Evolutionary conservation across 164 flowering plant genomes (phyloP).

Genomic region (Berberis vulgaris): DNA sequence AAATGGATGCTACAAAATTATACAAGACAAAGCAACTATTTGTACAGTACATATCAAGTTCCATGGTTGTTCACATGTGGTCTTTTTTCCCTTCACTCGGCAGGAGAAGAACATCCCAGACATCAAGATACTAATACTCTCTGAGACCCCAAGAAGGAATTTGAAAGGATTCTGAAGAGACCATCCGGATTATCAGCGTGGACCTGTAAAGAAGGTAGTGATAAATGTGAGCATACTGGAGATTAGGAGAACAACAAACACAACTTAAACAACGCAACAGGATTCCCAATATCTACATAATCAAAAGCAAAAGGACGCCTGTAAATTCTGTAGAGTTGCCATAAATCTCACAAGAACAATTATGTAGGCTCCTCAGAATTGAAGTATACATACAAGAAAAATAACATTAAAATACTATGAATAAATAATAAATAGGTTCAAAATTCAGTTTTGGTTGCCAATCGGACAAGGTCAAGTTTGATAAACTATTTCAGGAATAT

Average conservation of each 20-base stretch:
- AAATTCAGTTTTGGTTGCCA: no score
- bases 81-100: neutral
- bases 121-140: neutral
- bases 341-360: neutral
- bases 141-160: slow-evolving; percentile 46
- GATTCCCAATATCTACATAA: neutral
- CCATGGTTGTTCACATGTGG: neutral
- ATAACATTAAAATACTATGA: no score
- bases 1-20: no score
- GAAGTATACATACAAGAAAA: no score
- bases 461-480: no score
- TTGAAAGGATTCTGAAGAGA: slow-evolving; percentile 66
- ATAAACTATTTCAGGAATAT: no score
- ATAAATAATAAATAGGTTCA: no score
- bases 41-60: no score
- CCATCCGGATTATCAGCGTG: slow-evolving; percentile 97
- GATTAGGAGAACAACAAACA: neutral
- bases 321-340: neutral
- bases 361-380: no score
- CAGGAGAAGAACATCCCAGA: neutral
- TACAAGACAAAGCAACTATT: no score
- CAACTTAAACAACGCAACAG: neutral
- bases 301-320: no score
- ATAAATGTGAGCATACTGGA: neutral
- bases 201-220: slow-evolving; percentile 35